Percentiles rank a stretch among this genome's conserved stretches.
Conservation (phyloP, 2,329 filamentous ascomycete species). For the Fusarium xylarioides region DNA sequence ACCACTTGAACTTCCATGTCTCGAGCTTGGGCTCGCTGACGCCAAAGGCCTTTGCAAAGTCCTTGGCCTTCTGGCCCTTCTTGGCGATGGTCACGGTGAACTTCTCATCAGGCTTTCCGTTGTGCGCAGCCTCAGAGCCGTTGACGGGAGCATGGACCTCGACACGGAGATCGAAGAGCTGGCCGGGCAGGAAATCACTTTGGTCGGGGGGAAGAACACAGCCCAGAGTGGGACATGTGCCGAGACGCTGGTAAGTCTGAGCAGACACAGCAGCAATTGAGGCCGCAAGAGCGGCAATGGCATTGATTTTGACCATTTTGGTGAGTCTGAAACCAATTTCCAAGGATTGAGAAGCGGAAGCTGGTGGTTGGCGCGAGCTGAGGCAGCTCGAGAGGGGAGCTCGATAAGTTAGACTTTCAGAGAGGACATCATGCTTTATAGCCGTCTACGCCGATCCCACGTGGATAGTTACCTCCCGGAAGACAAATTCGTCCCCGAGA, state of each 20-base stretch:
- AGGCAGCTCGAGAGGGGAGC: slow-evolving; percentile 28
- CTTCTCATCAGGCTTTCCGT: slow-evolving; percentile 73
- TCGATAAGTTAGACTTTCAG: slow-evolving; percentile 4
- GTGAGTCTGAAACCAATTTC: slow-evolving; percentile 13
- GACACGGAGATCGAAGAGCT: slow-evolving; percentile 84
- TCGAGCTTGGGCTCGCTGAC: slow-evolving; percentile 76
- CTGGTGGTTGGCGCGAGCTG: slow-evolving; percentile 17
- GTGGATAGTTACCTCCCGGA: slow-evolving; percentile 28
- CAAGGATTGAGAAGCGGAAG: not conserved
- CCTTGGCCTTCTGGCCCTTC: slow-evolving; percentile 62
- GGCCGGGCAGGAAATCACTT: slow-evolving; percentile 83
- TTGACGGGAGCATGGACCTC: slow-evolving; percentile 85
- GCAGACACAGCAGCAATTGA: slow-evolving; percentile 55
- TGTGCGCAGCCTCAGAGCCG: slow-evolving; percentile 78
- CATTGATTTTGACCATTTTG: slow-evolving; percentile 50
- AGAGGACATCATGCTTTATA: slow-evolving; percentile 38
- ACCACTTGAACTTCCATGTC: slow-evolving; percentile 86
- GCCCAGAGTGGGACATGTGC: slow-evolving; percentile 66
- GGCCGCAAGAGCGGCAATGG: slow-evolving; percentile 47
- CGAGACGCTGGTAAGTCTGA: slow-evolving; percentile 68
- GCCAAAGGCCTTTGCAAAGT: slow-evolving; percentile 74
- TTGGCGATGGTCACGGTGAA: slow-evolving; percentile 81
- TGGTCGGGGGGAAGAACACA: slow-evolving; percentile 70
- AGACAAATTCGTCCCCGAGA: slow-evolving; percentile 21
- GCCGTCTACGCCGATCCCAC: slow-evolving; percentile 26